Base-by-base conservation (phyloP, 2,329 filamentous ascomycete genomes). In the Raffaelea ambrosiae region DNA sequence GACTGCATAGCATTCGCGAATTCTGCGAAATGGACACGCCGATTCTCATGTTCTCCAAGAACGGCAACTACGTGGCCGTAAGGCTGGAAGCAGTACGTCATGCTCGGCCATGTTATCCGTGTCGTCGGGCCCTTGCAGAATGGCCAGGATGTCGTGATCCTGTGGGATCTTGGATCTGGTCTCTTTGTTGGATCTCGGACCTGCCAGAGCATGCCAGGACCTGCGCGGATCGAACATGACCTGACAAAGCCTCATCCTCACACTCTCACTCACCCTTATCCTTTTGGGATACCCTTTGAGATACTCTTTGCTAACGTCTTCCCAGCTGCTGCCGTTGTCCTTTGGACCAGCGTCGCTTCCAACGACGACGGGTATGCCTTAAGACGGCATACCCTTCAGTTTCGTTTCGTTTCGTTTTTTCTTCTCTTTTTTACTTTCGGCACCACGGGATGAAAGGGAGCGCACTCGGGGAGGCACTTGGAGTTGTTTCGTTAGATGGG, bases 21-120 rank as follows among this genome's bases (percentile, higher is more conserved):
- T 90, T 90, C 59, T 85, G 80, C 55, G 65, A 74, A 7, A 60
- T 81, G n/a, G 68, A 73, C 5, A 81, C 79, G 50, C 91, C 89
- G 0, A 77, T 98, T 48, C 81, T 95, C 63, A 95, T 97, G 91
- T 95, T 94, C 66, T 89, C 94, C 64, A 84, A 83, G 63, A 77
- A 89, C 53, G 84, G 83, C 2, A 77, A 83, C 51, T 89, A 76
- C 57, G 71, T 80, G n/a, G 79, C 87, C 21, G 72, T 81, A 67
- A 84, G 73, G 21, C 69, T 95, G 48, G 79, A 81, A 54, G 74
- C 88, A 68, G 80, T 83, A 61, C 58, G 71, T 58, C 14, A 31
- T 29, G 26, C 21, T 53, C 8, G 26, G 26, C 13, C 13, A 7
- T 44, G 48, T 5, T 38, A n/a, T n/a, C n/a, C n/a, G n/a, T n/a